A percentile compares a stretch with the other conserved stretches of the same genome.
Conservation (phyloP, 2,329 filamentous ascomycete species). For the Cordyceps sp. region DNA sequence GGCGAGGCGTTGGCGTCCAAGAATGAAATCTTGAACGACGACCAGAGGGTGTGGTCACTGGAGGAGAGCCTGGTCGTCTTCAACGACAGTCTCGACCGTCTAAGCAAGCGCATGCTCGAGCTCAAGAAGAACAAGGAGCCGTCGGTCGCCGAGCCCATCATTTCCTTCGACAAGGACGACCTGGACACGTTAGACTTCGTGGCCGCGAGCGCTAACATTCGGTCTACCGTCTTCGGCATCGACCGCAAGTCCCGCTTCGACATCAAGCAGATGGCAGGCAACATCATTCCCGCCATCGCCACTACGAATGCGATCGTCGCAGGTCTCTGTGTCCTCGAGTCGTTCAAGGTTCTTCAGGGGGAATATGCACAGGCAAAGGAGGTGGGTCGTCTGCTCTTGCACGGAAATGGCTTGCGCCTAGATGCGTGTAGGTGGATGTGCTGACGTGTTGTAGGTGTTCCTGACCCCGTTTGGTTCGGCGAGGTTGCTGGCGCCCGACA, state of each 20-base stretch:
- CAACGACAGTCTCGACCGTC: slow-evolving; percentile 60
- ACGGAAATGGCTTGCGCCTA: background rate
- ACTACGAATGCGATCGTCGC: slow-evolving; percentile 97
- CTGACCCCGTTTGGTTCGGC: slow-evolving; percentile 50
- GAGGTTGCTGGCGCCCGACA: slow-evolving; percentile 41
- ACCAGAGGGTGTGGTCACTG: slow-evolving; percentile 66
- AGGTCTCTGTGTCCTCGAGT: slow-evolving; percentile 77
- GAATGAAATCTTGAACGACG: slow-evolving; percentile 41
- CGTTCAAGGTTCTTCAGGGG: slow-evolving; percentile 73
- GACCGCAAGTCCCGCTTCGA: slow-evolving; percentile 83
- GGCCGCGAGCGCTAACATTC: slow-evolving; percentile 73
- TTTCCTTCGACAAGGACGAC: slow-evolving; percentile 95
- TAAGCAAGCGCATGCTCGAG: slow-evolving; percentile 57
- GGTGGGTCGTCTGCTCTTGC: slow-evolving; percentile 22
- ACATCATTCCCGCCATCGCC: slow-evolving; percentile 96
- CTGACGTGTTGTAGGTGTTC: slow-evolving; percentile 41
- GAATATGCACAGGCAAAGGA: slow-evolving; percentile 60
- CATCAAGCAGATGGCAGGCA: slow-evolving; percentile 97
- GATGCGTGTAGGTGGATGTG: too few species aligned
- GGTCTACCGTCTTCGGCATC: slow-evolving; percentile 79
- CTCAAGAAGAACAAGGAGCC: slow-evolving; percentile 34
- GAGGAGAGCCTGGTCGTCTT: slow-evolving; percentile 78
- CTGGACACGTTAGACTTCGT: slow-evolving; percentile 92
- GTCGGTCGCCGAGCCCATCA: slow-evolving; percentile 40
- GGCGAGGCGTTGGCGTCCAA: slow-evolving; percentile 29